Evolutionary conservation across 495 filamentous ascomycete genomes (phyloP), one percentile per base, ranked within the genome.

Genomic region (Aspergillus homomorphus): DNA sequence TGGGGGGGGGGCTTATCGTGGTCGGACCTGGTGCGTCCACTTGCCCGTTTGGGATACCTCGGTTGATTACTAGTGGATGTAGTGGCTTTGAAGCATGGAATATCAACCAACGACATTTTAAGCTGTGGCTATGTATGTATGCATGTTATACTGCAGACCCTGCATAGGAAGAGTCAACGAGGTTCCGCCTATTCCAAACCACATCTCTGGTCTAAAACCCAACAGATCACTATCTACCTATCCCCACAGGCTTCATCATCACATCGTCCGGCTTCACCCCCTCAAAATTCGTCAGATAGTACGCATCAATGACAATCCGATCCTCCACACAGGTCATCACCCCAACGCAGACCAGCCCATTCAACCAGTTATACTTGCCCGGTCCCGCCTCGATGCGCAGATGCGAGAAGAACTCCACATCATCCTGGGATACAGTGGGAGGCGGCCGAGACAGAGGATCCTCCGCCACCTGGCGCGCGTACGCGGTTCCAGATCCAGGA

Each of bases 381-480:
- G 61, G 56, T 3, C 69, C 67, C 2, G 69, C 58, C 56, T 72
- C 66, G 14, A 72, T 53, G 4, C 66, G 55, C 23, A 72, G 21
- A 62, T 72, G 69, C 0, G 69, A 70, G 41, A 72, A 72, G 52
- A 70, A 72, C 46, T 72, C 69, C 0, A 69, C 66, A 50, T 72
- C 65, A 44, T 68, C 66, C 24, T 70, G 69, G 0, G 67, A 60
- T 1, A 69, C 66, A 0, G 59, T 66, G 0, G 61, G 26, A 14
- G 64, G 66, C 0, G 69, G 67, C 4, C 52, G 49, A 15, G 53
- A 45, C 6, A 14, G 38, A 20, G 65, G 64, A 54, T 70, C 54
- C 1, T 23, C 51, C 1, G 48, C 69, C 4, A 69, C 69, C 38
- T 66, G 49, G 41, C 57, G 64, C 15, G 66, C 67, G 33, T 71